A percentile compares a stretch with the other conserved stretches of the same genome.
Evolutionary conservation across 305 asterid species (phyloP).

Genomic region (Fraxinus sp.): DNA sequence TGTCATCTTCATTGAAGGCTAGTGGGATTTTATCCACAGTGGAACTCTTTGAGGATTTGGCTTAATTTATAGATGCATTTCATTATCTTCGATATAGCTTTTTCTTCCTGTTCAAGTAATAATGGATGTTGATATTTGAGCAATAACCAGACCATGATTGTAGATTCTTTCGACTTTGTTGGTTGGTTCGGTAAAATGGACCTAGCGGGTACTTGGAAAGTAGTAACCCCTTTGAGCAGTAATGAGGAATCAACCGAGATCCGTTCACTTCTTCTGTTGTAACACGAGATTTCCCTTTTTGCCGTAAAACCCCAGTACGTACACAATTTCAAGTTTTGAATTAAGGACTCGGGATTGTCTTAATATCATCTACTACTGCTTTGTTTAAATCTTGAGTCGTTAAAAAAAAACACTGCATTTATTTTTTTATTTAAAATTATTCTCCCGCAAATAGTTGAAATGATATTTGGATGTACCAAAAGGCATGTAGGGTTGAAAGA

Average conservation of each 20-base stretch:
- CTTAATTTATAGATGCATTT: conserved; percentile 5
- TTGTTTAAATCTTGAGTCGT: background rate
- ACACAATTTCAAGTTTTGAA: background rate
- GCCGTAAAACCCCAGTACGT: background rate
- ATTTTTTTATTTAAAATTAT: background rate
- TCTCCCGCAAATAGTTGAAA: background rate
- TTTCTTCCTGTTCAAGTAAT: background rate
- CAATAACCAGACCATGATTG: background rate
- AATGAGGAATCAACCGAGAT: background rate
- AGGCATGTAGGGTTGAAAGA: background rate
- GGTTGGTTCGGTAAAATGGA: background rate
- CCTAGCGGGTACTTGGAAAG: background rate
- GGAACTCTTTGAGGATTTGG: conserved; percentile 18
- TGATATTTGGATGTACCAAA: background rate
- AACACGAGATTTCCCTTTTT: background rate
- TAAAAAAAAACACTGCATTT: background rate
- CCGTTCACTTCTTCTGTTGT: background rate
- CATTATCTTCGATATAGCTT: background rate
- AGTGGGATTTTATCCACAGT: conserved; percentile 17
- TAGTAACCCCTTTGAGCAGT: background rate
- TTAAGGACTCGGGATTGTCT: background rate
- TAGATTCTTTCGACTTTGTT: conserved; percentile 2
- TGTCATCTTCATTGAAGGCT: conserved; percentile 12
- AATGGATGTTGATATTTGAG: background rate
- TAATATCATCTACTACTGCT: background rate